Percentiles rank a stretch among this genome's conserved stretches.
These are phyloP conservation scores for Monosporascus sp. DNA, from an alignment of 2,329 filamentous ascomycete species.

Conservation along the genomic window DNA sequence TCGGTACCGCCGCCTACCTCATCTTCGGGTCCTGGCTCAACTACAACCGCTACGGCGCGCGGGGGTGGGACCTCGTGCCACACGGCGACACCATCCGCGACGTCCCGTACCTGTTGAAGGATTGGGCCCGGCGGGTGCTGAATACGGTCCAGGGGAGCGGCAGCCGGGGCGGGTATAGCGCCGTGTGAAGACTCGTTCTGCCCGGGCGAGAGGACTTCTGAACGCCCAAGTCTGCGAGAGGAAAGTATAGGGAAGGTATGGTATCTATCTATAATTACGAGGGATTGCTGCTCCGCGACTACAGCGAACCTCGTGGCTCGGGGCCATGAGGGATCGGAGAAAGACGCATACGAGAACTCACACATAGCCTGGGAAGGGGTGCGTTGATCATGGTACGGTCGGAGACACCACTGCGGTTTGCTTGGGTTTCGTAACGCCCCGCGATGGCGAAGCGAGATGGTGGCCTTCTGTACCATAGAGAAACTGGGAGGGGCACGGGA, in stretches of 20 bases:
- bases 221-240: not conserved
- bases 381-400: no score
- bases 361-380: no score
- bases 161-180: conserved; percentile 87
- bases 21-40: conserved; percentile 99
- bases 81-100: conserved; percentile 91
- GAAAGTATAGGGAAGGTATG: not conserved
- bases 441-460: no score
- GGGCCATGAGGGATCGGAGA: no score
- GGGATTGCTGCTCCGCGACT: no score
- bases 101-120: conserved; percentile 85
- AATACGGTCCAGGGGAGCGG: conserved; percentile 81
- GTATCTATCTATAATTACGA: not conserved
- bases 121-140: conserved; percentile 75
- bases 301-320: no score
- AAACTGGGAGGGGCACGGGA: no score
- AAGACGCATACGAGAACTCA: no score
- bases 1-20: conserved; percentile 80
- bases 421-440: no score
- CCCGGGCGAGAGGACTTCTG: no score
- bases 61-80: conserved; percentile 91
- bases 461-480: no score
- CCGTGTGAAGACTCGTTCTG: conserved; percentile 54
- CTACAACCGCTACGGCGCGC: conserved; percentile 92
- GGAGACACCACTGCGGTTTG: no score